Base-by-base conservation (phyloP, 169 alveolate genomes). In the Ichthyophthirius multifiliis region DNA sequence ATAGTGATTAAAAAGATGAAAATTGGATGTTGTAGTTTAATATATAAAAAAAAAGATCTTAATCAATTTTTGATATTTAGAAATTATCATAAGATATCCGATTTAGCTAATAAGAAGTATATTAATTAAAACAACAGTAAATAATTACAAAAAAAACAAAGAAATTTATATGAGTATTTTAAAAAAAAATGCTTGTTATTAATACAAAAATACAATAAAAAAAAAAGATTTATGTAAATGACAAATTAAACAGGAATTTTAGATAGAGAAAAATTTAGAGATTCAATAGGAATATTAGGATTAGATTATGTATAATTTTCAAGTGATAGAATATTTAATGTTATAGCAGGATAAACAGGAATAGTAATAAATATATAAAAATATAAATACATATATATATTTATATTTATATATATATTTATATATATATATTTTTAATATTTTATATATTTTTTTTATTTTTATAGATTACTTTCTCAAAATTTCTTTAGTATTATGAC, bases 261-360 rank as follows among this genome's bases (percentile, higher is more conserved):
- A 37, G 44, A 76, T 15, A 78, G 43, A 67, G 34, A 27, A 30
- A 35, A 78, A 65, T 78, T 78, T 78, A 78, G 84, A 78, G 84
- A 78, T 12, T 63, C 55, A 32, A 64, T 78, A 78, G 84, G 84
- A 39, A 30, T 78, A 43, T 63, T 78, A 37, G 84, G 84, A 13
- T 67, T 78, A 41, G 84, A 78, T 18, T 64, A 62, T 32, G 84
- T 78, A 13, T 35, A 78, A 31, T 65, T 78, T 16, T 64, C 65
- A 10, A 65, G 79, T 31, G 84, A 78, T 78, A 30, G 84, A 3
- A 32, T 78, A n/a, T 78, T 78, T 44, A 27, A 27, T 41, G 65
- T 78, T 23, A 65, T 78, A 39, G 71, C 71, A 15, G 71, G 81
- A 74, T 74, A 43, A 74, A 44, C 73, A 74, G 32, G 13, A 74